Percentiles rank a stretch among this genome's conserved stretches.
These are phyloP conservation scores for Metarhizium robertsii DNA, from an alignment of 2,329 filamentous ascomycete species.

Conservation along the genomic window DNA sequence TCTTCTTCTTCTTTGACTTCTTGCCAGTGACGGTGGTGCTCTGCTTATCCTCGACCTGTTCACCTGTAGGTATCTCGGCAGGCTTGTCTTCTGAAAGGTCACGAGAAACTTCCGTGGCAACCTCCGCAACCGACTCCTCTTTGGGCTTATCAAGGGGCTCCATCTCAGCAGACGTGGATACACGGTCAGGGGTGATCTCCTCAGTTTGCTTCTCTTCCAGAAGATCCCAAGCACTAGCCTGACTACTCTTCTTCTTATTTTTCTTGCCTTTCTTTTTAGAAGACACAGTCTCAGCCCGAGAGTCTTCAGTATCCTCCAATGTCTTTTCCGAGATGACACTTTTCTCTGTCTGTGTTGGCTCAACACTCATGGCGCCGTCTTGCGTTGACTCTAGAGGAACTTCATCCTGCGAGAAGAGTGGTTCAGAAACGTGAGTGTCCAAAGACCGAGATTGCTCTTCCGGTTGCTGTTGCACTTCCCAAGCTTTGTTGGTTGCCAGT, in stretches of 20 bases:
- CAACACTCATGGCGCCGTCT: constrained; percentile 10
- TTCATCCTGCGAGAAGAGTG: constrained; percentile 19
- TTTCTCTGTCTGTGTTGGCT: constrained; percentile 16
- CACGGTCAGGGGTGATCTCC: background rate
- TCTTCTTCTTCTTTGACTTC: constrained; percentile 22
- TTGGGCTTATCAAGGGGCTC: background rate
- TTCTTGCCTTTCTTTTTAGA: constrained; percentile 22
- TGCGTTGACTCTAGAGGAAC: constrained; percentile 16
- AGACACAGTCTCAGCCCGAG: constrained; percentile 7
- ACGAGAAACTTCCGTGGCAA: background rate
- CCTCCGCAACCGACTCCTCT: background rate
- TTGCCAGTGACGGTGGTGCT: constrained; percentile 10
- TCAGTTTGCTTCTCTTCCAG: constrained; percentile 8
- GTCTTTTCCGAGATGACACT: background rate
- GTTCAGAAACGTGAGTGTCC: constrained; percentile 18
- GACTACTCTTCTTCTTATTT: constrained; percentile 22
- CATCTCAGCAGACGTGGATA: background rate
- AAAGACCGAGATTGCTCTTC: constrained; percentile 1
- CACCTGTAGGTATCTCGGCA: background rate
- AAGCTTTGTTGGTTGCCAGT: background rate
- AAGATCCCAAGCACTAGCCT: background rate
- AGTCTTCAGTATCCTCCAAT: background rate
- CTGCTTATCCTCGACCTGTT: constrained; percentile 11
- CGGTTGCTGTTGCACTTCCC: background rate
- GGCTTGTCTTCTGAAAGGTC: background rate